Evolutionary conservation across 2,329 filamentous ascomycete species (phyloP), one percentile per base, ranked within the genome.

Genomic region (Cytospora piceae): DNA sequence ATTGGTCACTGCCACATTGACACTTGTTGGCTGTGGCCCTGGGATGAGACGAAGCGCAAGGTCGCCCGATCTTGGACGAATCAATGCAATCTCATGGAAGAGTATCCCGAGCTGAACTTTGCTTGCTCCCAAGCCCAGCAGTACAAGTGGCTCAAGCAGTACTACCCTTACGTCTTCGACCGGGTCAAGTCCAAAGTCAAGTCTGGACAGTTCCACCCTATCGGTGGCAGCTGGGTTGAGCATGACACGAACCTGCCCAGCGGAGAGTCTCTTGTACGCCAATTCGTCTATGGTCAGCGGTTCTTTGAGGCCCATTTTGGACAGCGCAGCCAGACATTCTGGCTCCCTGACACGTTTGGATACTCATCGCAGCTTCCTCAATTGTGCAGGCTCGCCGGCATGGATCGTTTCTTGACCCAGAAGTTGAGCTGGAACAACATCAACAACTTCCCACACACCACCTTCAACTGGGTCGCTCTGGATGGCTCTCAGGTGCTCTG

Each of bases 341-440:
- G 95, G 95, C 85, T 99, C 8, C 95, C 95, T 0, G 95, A 99
- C 77, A 99, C 95, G 0, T 99, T 99, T 79, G 95, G 95, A 17
- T 99, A 99, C 79, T 97, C 94, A 0, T 91, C 90, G 58, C 95
- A 99, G 77, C 85, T 99, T 52, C 95, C 95, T 15, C 95, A 99
- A 74, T 82, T 99, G 52, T 98, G 93, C 75, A 90, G 94, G 4
- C 82, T 97, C 32, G 91, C 95, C n/a, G 94, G 93, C 24, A 98
- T 99, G 95, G 91, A 87, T 65, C 88, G 94, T 39, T 99, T 99
- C 82, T 90, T 99, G 73, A 99, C 95, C 0, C 95, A 99, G 78
- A 99, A 99, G 81, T 83, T 99, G 67, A 98, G 94, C 82, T 99
- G 95, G 95, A 98, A 98, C 82, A 98, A 98, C 76, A 98, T 98